phyloP scores from a whole-genome alignment of 768 basidiomycete genomes.

The Hericium erinaceus region DNA sequence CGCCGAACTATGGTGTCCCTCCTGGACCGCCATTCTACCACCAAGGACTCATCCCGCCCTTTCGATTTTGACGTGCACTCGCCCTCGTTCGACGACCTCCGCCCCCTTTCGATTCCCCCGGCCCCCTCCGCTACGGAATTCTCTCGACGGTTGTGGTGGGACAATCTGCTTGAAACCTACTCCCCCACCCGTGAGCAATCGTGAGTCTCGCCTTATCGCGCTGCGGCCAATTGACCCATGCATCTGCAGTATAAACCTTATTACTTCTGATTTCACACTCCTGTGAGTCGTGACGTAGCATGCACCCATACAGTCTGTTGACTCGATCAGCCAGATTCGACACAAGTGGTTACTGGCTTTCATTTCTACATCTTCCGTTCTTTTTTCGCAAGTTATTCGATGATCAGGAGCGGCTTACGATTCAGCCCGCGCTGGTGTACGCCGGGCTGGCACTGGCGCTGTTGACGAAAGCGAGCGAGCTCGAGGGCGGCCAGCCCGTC shows the following conservation, averaged over 20 bases:
- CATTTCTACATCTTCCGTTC: conserved; percentile 52
- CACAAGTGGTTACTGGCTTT: conserved; percentile 57
- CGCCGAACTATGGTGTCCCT: conserved; percentile 7
- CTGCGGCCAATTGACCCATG: background rate
- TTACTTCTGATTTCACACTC: conserved; percentile 39
- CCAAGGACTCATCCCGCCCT: conserved; percentile 21
- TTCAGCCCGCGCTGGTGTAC: conserved; percentile 66
- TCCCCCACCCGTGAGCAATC: conserved; percentile 31
- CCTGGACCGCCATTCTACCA: conserved; percentile 10
- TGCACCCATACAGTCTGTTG: background rate
- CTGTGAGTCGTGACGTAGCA: conserved; percentile 32
- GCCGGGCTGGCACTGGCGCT: conserved; percentile 61
- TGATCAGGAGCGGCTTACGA: conserved; percentile 39
- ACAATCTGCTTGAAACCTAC: conserved; percentile 35
- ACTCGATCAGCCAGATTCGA: conserved; percentile 37
- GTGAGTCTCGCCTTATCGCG: conserved; percentile 21
- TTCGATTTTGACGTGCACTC: conserved; percentile 14
- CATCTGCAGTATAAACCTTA: conserved; percentile 35
- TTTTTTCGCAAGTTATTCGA: conserved; percentile 45
- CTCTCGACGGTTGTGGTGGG: conserved; percentile 37
- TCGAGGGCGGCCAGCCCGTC: conserved; percentile 45
- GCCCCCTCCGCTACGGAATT: conserved; percentile 19
- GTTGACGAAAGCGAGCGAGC: conserved; percentile 64
- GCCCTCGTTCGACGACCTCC: conserved; percentile 5
- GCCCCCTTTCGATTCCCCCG: conserved; percentile 1